phyloP scores from a whole-genome alignment of 176 grass and related monocot genomes.

The Zoysia pacifica region DNA sequence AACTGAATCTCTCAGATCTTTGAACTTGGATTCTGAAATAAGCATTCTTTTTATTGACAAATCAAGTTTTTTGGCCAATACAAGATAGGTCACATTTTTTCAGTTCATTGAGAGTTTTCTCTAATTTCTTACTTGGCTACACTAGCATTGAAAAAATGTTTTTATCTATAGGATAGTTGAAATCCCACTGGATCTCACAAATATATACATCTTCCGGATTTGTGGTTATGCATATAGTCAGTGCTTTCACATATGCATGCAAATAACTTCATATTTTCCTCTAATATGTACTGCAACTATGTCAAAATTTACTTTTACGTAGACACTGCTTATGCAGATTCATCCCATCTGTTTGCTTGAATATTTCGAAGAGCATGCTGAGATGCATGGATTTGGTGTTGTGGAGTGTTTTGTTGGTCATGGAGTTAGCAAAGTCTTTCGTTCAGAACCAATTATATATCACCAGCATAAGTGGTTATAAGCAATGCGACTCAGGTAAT shows the following conservation, averaged over 20 bases:
- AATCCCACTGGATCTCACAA: not conserved
- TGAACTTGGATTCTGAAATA: not conserved
- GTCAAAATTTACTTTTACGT: not conserved
- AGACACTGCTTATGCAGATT: not conserved
- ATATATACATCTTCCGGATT: slow-evolving; percentile 17
- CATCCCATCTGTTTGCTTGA: slow-evolving; percentile 19
- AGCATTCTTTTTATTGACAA: not conserved
- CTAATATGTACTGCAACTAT: not conserved
- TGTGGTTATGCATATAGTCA: not conserved
- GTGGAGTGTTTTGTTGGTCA: slow-evolving; percentile 91
- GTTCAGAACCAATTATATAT: slow-evolving; percentile 85
- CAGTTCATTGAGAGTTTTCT: not conserved
- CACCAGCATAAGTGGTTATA: slow-evolving; percentile 68
- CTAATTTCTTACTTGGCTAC: not conserved
- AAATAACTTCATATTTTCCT: not conserved
- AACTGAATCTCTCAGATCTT: not conserved
- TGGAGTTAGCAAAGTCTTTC: slow-evolving; percentile 83
- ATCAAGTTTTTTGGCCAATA: not conserved
- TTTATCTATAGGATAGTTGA: not conserved
- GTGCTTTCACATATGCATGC: not conserved
- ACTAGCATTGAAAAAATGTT: not conserved
- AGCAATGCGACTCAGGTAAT: not conserved
- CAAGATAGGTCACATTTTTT: not conserved
- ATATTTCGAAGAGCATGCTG: slow-evolving; percentile 70
- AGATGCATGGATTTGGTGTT: slow-evolving; percentile 63